These are phyloP conservation scores for Populus alba DNA, from an alignment of 345 rosid genomes.

Conservation along the genomic window DNA sequence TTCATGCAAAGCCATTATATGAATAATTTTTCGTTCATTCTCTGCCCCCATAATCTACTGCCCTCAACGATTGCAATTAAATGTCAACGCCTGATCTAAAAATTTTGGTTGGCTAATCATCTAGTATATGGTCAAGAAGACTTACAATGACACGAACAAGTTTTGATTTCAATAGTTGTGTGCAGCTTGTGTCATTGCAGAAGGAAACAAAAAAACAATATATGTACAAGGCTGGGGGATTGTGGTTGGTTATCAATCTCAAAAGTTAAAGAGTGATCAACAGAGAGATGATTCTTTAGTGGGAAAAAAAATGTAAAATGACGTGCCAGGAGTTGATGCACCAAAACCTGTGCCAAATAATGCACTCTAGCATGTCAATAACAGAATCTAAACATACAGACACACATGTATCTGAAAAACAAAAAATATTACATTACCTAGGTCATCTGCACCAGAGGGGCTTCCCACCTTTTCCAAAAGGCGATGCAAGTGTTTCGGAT, in stretches of 20 bases:
- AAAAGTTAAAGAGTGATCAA: neutral
- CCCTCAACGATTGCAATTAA: neutral
- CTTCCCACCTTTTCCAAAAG: constrained; percentile 89
- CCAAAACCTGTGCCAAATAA: no score
- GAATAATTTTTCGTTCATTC: neutral
- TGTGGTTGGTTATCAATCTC: neutral
- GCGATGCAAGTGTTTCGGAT: constrained; percentile 70
- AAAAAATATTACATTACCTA: constrained; percentile 42
- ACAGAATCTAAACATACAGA: no score
- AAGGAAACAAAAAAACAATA: no score
- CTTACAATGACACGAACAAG: neutral
- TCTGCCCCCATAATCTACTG: neutral
- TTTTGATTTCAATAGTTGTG: neutral
- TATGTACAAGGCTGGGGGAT: no score
- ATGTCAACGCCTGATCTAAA: neutral
- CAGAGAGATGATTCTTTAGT: neutral
- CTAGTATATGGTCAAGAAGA: no score
- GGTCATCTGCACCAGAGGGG: constrained; percentile 83
- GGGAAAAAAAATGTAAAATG: neutral
- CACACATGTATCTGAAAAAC: no score
- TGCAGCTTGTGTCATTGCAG: no score
- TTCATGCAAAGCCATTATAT: neutral
- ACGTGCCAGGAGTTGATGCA: neutral
- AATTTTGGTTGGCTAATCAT: neutral
- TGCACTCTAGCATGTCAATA: no score